Conservation (phyloP, 768 basidiomycete species). For the Royoungia palumana region DNA sequence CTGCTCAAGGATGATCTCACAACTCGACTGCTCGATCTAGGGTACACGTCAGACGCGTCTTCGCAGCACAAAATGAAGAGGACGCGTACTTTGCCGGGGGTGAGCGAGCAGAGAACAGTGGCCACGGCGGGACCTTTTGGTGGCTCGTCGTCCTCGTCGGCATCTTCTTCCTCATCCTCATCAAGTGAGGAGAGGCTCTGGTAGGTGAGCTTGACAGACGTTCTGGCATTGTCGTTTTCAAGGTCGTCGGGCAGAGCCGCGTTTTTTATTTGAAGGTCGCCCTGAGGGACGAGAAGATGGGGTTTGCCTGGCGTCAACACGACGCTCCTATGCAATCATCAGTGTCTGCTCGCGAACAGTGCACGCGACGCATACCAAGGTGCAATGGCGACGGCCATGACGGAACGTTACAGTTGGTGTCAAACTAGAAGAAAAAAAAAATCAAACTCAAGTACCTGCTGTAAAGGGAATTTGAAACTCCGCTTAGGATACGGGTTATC, state of each 20-base stretch:
- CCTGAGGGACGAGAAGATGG: conserved; percentile 54
- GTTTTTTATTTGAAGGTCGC: conserved; percentile 78
- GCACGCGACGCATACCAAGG: conserved; percentile 51
- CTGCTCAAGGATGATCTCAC: conserved; percentile 68
- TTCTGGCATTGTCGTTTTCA: conserved; percentile 54
- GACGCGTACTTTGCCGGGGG: conserved; percentile 67
- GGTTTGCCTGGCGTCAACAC: conserved; percentile 56
- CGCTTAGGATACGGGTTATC: conserved; percentile 28
- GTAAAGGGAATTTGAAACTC: conserved; percentile 39
- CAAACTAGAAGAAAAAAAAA: conserved; percentile 7
- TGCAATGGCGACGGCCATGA: conserved; percentile 61
- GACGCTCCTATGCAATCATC: conserved; percentile 49
- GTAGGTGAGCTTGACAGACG: conserved; percentile 67
- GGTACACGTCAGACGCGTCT: conserved; percentile 7
- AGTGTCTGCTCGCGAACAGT: conserved; percentile 4
- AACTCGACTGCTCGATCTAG: conserved; percentile 73
- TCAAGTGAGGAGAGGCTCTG: conserved; percentile 34
- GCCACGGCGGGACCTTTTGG: conserved; percentile 40
- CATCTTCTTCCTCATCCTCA: conserved; percentile 43
- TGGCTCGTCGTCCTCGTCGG: conserved; percentile 40
- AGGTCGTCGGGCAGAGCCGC: conserved; percentile 75
- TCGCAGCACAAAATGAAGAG: not conserved
- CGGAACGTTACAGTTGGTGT: conserved; percentile 7
- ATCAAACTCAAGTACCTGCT: not conserved
- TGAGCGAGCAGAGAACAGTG: conserved; percentile 74